phyloP scores from a whole-genome alignment of 2,329 filamentous ascomycete species.

The Coniosporium tulheliwenetii region DNA sequence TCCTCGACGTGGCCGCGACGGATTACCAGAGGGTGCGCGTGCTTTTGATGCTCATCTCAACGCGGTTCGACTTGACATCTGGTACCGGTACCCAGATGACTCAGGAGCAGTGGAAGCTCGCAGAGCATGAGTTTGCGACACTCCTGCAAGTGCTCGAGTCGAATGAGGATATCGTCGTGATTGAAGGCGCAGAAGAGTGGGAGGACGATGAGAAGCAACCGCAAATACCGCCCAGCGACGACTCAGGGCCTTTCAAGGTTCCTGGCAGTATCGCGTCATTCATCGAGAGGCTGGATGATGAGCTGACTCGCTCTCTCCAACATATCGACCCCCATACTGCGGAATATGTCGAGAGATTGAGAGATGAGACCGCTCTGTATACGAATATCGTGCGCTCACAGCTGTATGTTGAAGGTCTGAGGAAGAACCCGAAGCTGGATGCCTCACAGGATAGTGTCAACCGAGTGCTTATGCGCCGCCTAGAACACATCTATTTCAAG shows the following conservation, averaged over 20 bases:
- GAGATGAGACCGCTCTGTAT: constrained; percentile 82
- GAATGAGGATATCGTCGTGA: constrained; percentile 67
- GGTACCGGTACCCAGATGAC: constrained; percentile 73
- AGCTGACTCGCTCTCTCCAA: constrained; percentile 92
- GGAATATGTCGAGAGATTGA: constrained; percentile 91
- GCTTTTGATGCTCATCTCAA: constrained; percentile 79
- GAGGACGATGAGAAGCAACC: constrained; percentile 96
- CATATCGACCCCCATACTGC: constrained; percentile 96
- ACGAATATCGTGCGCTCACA: constrained; percentile 78
- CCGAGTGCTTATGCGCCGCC: constrained; percentile 78
- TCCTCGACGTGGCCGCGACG: constrained; percentile 72
- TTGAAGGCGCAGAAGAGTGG: constrained; percentile 93
- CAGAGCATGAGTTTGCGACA: constrained; percentile 68
- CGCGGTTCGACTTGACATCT: constrained; percentile 81
- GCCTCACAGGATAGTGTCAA: constrained; percentile 77
- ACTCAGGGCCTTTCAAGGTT: constrained; percentile 54
- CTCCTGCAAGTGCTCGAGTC: constrained; percentile 67
- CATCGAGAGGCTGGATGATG: constrained; percentile 88
- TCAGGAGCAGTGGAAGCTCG: constrained; percentile 92
- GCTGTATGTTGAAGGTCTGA: constrained; percentile 74
- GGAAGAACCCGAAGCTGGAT: constrained; percentile 53
- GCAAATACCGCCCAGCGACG: constrained; percentile 50
- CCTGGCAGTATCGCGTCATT: constrained; percentile 91
- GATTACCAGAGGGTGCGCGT: constrained; percentile 93
- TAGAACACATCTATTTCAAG: constrained; percentile 99